These are phyloP conservation scores for Baudoinia panamericana DNA, from an alignment of 495 filamentous ascomycete species.

Conservation along the genomic window DNA sequence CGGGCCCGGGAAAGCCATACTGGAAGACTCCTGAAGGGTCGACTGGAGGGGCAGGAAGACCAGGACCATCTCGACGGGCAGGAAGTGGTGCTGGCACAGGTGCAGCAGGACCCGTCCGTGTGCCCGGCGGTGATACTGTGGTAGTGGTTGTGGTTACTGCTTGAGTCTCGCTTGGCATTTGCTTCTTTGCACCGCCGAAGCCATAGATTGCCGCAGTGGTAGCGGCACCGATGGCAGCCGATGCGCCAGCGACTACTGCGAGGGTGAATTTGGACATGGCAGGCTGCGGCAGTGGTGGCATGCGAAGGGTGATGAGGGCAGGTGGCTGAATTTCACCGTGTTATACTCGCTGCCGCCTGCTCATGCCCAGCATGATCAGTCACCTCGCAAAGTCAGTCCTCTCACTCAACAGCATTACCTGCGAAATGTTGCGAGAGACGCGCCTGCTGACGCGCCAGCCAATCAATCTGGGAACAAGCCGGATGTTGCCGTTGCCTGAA, in stretches of 20 bases:
- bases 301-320: background rate
- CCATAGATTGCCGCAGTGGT: slow-evolving; percentile 68
- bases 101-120: slow-evolving; percentile 23
- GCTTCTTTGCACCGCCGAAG: slow-evolving; percentile 35
- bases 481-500: too few relatives aligned
- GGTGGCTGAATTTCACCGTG: background rate
- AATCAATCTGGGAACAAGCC: too few relatives aligned
- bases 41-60: slow-evolving; percentile 40
- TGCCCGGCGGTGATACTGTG: slow-evolving; percentile 18
- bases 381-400: too few relatives aligned
- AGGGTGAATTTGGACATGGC: slow-evolving; percentile 45
- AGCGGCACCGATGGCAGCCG: slow-evolving; percentile 78
- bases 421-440: slow-evolving; percentile 1
- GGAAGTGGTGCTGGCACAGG: slow-evolving; percentile 21
- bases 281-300: slow-evolving; percentile 16
- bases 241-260: slow-evolving; percentile 75
- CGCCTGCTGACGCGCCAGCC: background rate
- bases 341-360: background rate
- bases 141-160: slow-evolving; percentile 32
- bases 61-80: slow-evolving; percentile 24
- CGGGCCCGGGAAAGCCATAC: slow-evolving; percentile 91
- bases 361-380: too few relatives aligned
- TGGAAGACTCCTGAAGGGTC: slow-evolving; percentile 83
- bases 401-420: too few relatives aligned
- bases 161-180: slow-evolving; percentile 32